These are phyloP conservation scores for Athelia psychrophila DNA, from an alignment of 1,284 basidiomycete species.

Conservation along the genomic window DNA sequence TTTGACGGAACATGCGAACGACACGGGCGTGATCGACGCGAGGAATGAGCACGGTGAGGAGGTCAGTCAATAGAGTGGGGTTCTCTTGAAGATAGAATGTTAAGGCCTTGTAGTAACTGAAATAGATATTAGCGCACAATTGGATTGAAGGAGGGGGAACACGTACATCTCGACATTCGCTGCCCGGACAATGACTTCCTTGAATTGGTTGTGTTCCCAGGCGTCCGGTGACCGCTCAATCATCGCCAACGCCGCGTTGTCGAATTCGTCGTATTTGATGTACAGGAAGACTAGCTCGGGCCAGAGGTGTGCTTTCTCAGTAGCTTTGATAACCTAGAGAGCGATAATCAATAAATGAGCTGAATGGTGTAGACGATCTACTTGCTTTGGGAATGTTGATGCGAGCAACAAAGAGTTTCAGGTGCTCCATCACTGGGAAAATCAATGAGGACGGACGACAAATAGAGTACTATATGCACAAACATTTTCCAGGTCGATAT, in stretches of 20 bases:
- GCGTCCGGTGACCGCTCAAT: slow-evolving; percentile 97
- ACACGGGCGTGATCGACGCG: slow-evolving; percentile 95
- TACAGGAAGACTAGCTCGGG: slow-evolving; percentile 98
- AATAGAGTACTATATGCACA: slow-evolving; percentile 24
- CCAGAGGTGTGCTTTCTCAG: slow-evolving; percentile 98
- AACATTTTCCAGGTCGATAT: slow-evolving; percentile 91
- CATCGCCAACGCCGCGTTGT: slow-evolving; percentile 96
- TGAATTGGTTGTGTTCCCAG: slow-evolving; percentile 99
- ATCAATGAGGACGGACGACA: slow-evolving; percentile 2
- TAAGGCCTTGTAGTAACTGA: slow-evolving; percentile 84
- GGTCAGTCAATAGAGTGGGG: slow-evolving; percentile 89
- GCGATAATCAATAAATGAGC: slow-evolving; percentile 6
- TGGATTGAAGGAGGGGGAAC: slow-evolving; percentile 5
- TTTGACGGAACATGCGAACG: slow-evolving; percentile 93
- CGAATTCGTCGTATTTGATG: slow-evolving; percentile 96
- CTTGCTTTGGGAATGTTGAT: slow-evolving; percentile 87
- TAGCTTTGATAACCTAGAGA: slow-evolving; percentile 84
- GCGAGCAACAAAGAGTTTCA: slow-evolving; percentile 96
- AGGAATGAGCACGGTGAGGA: slow-evolving; percentile 88
- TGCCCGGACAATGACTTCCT: slow-evolving; percentile 91
- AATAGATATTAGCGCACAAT: slow-evolving; percentile 1
- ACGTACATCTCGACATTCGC: slow-evolving; percentile 96
- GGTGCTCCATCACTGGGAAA: slow-evolving; percentile 91
- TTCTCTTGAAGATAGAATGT: slow-evolving; percentile 93
- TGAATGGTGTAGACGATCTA: slow-evolving; percentile 2